Base-by-base conservation (phyloP, 1,139 yeast species). In the Blastobotrys buckinghamii region DNA sequence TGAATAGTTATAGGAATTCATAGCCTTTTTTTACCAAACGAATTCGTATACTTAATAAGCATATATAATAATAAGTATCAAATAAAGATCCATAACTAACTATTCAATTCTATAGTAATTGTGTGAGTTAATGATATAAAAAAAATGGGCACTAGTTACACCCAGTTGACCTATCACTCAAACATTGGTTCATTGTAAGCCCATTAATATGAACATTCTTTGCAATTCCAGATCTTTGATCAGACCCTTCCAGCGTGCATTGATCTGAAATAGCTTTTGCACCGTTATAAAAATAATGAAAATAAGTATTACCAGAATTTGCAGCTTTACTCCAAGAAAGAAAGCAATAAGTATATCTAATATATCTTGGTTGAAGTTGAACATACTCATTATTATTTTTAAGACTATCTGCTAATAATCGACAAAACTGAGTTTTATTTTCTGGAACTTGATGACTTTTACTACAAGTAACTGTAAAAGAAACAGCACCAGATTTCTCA, bases 121-220 rank as follows among this genome's bases (percentile, higher is more conserved):
- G n/a, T n/a, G n/a, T n/a, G n/a, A n/a, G n/a, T n/a, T n/a, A n/a
- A n/a, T n/a, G n/a, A n/a, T n/a, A n/a, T n/a, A n/a, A n/a, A n/a
- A n/a, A n/a, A n/a, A n/a, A n/a, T n/a, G n/a, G n/a, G n/a, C n/a
- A n/a, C n/a, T 15, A 35, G 10, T 26, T 16, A 36, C 39, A 36
- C 4, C 39, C 39, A 19, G 39, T 36, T 15, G 39, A 26, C 19
- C 39, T 24, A 19, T 36, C 39, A 26, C 39, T 36, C n/a, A 36
- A 19, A 36, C 39, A 36, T 19, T 36, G 26, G 5, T 26, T 36
- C 5, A 36, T n/a, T 4, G 39, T 36, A 19, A 20, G 6, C 2
- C 10, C 3, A n/a, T 27, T 27, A 19, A 36, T 22, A 19, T 36
- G 39, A 26, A 26, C 26, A 27, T 36, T 36, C 6, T 10, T n/a